A percentile compares a stretch with the other conserved stretches of the same genome.
phyloP scores from a whole-genome alignment of 257 asterid genomes.

The Solanum sparsipilum region DNA sequence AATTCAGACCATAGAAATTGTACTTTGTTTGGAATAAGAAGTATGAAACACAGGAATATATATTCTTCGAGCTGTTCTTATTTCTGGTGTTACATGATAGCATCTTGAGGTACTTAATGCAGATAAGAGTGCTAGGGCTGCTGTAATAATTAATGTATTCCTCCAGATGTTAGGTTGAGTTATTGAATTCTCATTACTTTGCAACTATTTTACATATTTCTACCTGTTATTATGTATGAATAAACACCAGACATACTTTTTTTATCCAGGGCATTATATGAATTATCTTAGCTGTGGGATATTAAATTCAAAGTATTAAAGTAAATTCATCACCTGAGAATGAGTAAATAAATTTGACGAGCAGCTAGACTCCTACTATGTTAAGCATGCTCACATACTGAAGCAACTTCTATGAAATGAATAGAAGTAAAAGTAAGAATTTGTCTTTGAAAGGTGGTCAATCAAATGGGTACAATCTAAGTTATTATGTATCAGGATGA shows the following conservation, averaged over 20 bases:
- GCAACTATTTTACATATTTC: not conserved
- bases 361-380: not conserved
- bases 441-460: not conserved
- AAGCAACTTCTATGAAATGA: not conserved
- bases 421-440: not conserved
- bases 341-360: not conserved
- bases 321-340: not conserved
- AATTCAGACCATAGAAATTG: not conserved
- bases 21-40: not conserved
- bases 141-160: not conserved
- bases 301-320: not conserved
- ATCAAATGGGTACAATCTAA: not conserved
- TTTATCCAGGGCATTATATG: not conserved
- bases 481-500: not conserved
- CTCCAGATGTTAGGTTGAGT: not conserved
- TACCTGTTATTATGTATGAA: not conserved
- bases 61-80: not conserved
- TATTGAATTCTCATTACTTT: not conserved
- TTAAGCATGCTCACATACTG: not conserved
- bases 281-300: not conserved
- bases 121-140: not conserved
- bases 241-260: not conserved
- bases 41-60: not conserved
- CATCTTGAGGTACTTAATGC: not conserved
- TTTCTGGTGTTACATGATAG: not conserved